Evolutionary conservation across 2,329 filamentous ascomycete genomes (phyloP), one percentile per base, ranked within the genome.

Genomic region (Scopulariopsis brevicaulis): DNA sequence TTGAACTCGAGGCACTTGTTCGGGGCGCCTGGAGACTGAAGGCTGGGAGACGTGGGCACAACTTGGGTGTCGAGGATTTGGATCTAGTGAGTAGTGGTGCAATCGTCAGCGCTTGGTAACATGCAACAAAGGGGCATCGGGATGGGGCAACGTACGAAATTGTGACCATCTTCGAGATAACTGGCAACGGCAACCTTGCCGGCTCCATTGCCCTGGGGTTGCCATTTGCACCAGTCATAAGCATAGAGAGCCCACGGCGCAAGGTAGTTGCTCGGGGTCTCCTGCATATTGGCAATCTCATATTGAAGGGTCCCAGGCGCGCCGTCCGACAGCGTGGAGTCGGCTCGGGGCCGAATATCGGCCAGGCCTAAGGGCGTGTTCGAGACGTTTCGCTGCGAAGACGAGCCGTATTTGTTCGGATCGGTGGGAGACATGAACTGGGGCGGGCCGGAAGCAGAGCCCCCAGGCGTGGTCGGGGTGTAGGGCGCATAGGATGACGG

Each of bases 141-240:
- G 37, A 7, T 37, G n/a, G 12, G 20, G n/a, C 22, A 24, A 34
- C 82, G 66, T 77, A 96, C 91, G 77, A 95, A 99, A 70, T 99
- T 99, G 74, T 99, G 94, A 6, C 92, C 93, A 72, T 99, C 94
- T 73, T 99, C 94, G 56, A 97, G 76, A 70, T 97, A 97, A 75
- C 94, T 99, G 60, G 93, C 94, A 46, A 99, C 80, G 14, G 94
- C 94, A 65, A 99, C 82, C 73, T 97, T 97, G 46, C 94, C 94
- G 3, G 90, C 90, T 61, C 89, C 86, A 63, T 85, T 85, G 65
- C 73, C 85, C 66, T 90, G 84, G 2, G 93, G 85, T 18, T 89
- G 84, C 93, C 94, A 99, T 73, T 99, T 99, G 77, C 94, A 99
- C 94, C 94, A 99, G 74, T 99, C 94, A 66, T 96, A 93, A 14